phyloP scores from a whole-genome alignment of 164 flowering plant genomes.

The Hamamelis virginiana region DNA sequence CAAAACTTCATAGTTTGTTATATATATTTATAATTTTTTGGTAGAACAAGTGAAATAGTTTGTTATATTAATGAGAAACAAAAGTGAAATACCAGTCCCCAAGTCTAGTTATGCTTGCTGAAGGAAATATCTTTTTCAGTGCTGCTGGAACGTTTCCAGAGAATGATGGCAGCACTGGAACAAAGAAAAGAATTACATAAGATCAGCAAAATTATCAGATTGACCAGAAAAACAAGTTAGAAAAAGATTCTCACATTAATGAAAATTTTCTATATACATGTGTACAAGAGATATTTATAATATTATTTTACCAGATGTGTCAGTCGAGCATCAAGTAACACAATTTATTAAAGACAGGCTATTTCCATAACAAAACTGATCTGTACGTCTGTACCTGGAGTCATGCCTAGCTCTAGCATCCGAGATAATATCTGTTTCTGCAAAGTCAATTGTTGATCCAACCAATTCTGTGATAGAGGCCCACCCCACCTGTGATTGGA shows the following conservation, averaged over 20 bases:
- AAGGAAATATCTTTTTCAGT: conserved; percentile 60
- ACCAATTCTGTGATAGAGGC: conserved; percentile 87
- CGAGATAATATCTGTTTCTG: conserved; percentile 82
- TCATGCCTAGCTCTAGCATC: conserved; percentile 94
- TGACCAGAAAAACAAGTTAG: background rate
- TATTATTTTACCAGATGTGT: background rate
- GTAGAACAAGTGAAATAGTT: too few relatives aligned
- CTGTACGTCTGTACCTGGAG: conserved; percentile 79
- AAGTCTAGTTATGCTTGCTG: conserved; percentile 85
- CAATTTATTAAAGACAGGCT: too few relatives aligned
- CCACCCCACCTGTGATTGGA: conserved; percentile 86
- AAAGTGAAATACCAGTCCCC: conserved; percentile 72
- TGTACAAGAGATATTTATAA: background rate
- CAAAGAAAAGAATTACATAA: conserved; percentile 12
- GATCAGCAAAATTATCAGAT: background rate
- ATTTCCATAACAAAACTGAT: background rate
- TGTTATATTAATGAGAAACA: background rate
- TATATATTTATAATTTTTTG: too few relatives aligned
- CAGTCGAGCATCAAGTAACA: too few relatives aligned
- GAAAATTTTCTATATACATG: background rate
- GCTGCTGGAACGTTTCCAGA: conserved; percentile 97
- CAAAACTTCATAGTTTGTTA: too few relatives aligned
- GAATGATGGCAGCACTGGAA: conserved; percentile 88
- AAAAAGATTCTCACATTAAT: background rate
- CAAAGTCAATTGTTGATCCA: conserved; percentile 71